Conservation (phyloP, 164 flowering plant genomes). For the Annona cherimola region DNA sequence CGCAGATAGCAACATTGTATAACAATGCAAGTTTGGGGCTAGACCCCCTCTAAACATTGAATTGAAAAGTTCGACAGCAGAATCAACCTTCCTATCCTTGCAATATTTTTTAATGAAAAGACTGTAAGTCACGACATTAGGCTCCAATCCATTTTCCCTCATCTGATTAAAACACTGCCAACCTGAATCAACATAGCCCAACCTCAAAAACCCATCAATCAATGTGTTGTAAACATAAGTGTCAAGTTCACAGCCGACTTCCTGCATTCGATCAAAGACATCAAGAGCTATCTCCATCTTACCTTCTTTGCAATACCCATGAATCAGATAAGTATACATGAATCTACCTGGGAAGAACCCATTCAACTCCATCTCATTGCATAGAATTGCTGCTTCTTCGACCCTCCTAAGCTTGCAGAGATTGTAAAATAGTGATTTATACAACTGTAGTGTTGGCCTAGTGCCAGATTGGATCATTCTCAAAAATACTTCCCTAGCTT, state of each 20-base stretch:
- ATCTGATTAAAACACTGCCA: constrained; percentile 31
- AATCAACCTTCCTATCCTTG: constrained; percentile 38
- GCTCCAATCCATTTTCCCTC: constrained; percentile 31
- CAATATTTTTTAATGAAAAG: constrained; percentile 45
- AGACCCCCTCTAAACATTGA: constrained; percentile 23
- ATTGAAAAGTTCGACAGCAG: constrained; percentile 33
- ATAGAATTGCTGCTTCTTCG: constrained; percentile 43
- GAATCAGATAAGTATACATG: constrained; percentile 47
- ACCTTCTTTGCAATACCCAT: constrained; percentile 42
- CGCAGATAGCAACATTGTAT: constrained; percentile 39
- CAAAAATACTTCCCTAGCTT: constrained; percentile 39
- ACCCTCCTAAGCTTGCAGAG: constrained; percentile 37
- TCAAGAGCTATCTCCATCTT: constrained; percentile 47
- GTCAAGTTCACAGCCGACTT: constrained; percentile 52
- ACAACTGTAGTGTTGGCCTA: constrained; percentile 30
- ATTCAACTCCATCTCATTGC: constrained; percentile 39
- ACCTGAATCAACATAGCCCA: constrained; percentile 34
- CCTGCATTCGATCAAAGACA: constrained; percentile 47
- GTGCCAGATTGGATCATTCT: constrained; percentile 27
- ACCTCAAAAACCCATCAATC: constrained; percentile 44
- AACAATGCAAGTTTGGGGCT: constrained; percentile 42
- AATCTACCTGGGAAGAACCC: constrained; percentile 32
- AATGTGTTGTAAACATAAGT: constrained; percentile 42
- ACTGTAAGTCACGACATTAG: constrained; percentile 37
- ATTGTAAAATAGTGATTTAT: constrained; percentile 35